Conservation (phyloP, 2,329 filamentous ascomycete genomes). For the Exophiala oligosperma region DNA sequence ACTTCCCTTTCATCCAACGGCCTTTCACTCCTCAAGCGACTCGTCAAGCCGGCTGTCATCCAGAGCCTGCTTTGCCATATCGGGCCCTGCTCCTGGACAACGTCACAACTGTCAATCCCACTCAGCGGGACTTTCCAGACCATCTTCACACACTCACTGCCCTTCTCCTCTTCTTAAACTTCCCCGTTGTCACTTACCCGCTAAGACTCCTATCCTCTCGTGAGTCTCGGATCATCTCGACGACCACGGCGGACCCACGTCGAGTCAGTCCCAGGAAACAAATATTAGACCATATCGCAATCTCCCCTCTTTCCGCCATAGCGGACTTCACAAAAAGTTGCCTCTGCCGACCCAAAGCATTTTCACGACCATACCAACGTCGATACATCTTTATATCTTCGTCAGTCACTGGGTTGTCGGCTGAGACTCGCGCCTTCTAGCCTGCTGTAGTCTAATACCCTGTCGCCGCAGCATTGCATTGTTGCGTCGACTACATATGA, state of each 20-base stretch:
- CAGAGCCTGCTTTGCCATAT: slow-evolving; percentile 2
- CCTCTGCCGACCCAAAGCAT: no score
- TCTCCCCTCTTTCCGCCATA: background rate
- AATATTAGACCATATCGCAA: background rate
- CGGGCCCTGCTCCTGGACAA: slow-evolving; percentile 16
- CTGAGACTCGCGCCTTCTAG: no score
- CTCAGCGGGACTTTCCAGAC: slow-evolving; percentile 3
- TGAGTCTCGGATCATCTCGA: slow-evolving; percentile 1
- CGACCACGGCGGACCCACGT: background rate
- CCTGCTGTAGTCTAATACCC: background rate
- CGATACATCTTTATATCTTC: no score
- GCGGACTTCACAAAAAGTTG: background rate
- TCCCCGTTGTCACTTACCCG: background rate
- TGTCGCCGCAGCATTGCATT: background rate
- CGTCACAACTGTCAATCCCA: slow-evolving; percentile 21
- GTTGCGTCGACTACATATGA: slow-evolving; percentile 3
- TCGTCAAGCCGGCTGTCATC: slow-evolving; percentile 15
- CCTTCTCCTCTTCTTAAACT: slow-evolving; percentile 10
- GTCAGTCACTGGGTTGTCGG: no score
- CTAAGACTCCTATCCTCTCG: no score
- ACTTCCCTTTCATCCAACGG: slow-evolving; percentile 8
- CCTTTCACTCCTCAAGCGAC: slow-evolving; percentile 11
- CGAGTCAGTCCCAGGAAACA: background rate
- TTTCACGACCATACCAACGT: no score
- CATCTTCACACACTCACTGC: slow-evolving; percentile 7